Percentiles rank a stretch among this genome's conserved stretches.
phyloP scores from a whole-genome alignment of 2,329 filamentous ascomycete genomes.

The Bipolaris oryzae region DNA sequence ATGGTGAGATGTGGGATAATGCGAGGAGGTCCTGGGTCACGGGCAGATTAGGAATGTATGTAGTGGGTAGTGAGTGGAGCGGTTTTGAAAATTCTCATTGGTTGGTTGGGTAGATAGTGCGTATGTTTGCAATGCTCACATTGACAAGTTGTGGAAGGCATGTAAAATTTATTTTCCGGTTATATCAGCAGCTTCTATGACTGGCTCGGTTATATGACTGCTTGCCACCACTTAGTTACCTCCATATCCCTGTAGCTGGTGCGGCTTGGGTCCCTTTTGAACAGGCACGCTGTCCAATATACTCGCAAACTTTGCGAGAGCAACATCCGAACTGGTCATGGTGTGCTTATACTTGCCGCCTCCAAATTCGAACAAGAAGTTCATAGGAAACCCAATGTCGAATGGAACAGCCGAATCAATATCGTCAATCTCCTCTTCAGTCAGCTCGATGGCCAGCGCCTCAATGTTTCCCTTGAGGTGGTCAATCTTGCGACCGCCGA shows the following conservation, averaged over 20 bases:
- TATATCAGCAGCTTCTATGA: neutral
- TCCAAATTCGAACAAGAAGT: slow-evolving; percentile 49
- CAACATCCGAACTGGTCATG: slow-evolving; percentile 39
- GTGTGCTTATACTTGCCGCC: slow-evolving; percentile 34
- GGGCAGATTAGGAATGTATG: slow-evolving; percentile 12
- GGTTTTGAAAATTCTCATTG: slow-evolving; percentile 4
- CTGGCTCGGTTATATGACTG: neutral
- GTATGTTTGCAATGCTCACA: neutral
- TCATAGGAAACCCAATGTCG: slow-evolving; percentile 62
- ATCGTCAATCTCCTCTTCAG: slow-evolving; percentile 59
- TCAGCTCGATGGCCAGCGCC: slow-evolving; percentile 58
- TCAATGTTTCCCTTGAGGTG: slow-evolving; percentile 71
- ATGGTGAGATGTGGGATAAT: neutral
- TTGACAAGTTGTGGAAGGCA: neutral
- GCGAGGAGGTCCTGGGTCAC: neutral
- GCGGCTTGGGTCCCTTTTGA: slow-evolving; percentile 36
- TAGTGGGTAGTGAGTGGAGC: slow-evolving; percentile 10
- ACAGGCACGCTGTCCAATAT: slow-evolving; percentile 35
- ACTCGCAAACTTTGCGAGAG: slow-evolving; percentile 36
- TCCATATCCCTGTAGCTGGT: slow-evolving; percentile 26
- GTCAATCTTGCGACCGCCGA: slow-evolving; percentile 74
- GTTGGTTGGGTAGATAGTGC: neutral
- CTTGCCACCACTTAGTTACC: slow-evolving; percentile 4
- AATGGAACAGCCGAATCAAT: slow-evolving; percentile 61
- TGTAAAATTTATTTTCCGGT: neutral